phyloP scores from a whole-genome alignment of 176 grass and related monocot genomes.

The Avena atlantica region DNA sequence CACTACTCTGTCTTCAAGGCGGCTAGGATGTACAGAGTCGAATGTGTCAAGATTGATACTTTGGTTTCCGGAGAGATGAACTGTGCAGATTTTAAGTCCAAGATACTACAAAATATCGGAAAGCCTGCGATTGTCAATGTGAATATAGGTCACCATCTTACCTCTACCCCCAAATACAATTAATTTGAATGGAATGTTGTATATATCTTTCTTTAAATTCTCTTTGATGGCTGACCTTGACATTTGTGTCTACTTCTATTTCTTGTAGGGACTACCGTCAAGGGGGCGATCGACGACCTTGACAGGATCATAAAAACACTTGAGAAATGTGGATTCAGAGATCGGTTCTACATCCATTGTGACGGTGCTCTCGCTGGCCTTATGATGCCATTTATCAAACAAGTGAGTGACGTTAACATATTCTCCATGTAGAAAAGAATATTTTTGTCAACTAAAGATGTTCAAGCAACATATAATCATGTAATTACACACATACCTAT shows the following conservation, averaged over 20 bases:
- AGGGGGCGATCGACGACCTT: constrained; percentile 55
- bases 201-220: background rate
- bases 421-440: too few species aligned
- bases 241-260: background rate
- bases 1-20: constrained; percentile 69
- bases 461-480: too few species aligned
- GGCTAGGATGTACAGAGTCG: constrained; percentile 53
- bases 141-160: constrained; percentile 48
- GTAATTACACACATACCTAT: too few species aligned
- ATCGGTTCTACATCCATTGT: constrained; percentile 51
- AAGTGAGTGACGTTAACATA: background rate
- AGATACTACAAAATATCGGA: constrained; percentile 22
- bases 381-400: constrained; percentile 60
- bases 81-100: constrained; percentile 37
- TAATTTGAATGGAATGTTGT: background rate
- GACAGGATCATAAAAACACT: constrained; percentile 44
- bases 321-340: constrained; percentile 38
- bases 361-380: constrained; percentile 52
- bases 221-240: background rate
- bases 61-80: constrained; percentile 53
- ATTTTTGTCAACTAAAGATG: too few species aligned
- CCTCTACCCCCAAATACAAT: background rate
- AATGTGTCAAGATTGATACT: constrained; percentile 43
- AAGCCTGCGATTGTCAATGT: constrained; percentile 53
- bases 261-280: constrained; percentile 39